Evolutionary conservation across 2,329 filamentous ascomycete species (phyloP).

Genomic region (Fusarium compactum): DNA sequence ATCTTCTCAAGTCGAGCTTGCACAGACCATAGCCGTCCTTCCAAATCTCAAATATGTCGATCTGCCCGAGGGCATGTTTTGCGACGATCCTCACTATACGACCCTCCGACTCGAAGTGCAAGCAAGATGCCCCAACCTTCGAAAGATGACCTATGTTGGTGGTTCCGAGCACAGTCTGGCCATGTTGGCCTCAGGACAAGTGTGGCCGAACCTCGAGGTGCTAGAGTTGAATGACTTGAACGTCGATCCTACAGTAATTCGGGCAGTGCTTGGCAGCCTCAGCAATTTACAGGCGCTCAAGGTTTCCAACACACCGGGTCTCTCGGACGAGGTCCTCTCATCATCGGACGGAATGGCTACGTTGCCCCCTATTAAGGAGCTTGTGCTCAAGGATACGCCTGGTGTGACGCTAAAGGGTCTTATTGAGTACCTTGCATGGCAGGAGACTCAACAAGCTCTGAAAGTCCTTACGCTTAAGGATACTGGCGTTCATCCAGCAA

Average conservation of each 20-base stretch:
- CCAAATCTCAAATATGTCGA: slow-evolving; percentile 91
- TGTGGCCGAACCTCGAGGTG: slow-evolving; percentile 79
- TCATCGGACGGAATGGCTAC: slow-evolving; percentile 73
- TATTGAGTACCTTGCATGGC: slow-evolving; percentile 72
- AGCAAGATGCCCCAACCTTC: slow-evolving; percentile 82
- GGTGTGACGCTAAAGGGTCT: slow-evolving; percentile 79
- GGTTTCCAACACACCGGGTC: slow-evolving; percentile 74
- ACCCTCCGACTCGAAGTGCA: slow-evolving; percentile 87
- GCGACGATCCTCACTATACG: slow-evolving; percentile 80
- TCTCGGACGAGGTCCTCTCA: slow-evolving; percentile 83
- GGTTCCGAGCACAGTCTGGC: slow-evolving; percentile 85
- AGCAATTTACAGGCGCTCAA: slow-evolving; percentile 78
- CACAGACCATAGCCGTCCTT: slow-evolving; percentile 85
- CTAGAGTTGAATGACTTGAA: slow-evolving; percentile 76
- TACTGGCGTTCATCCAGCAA: slow-evolving; percentile 75
- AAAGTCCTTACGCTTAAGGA: slow-evolving; percentile 76
- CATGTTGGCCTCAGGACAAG: slow-evolving; percentile 70
- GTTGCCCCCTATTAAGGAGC: slow-evolving; percentile 79
- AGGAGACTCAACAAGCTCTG: slow-evolving; percentile 70
- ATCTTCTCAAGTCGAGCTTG: slow-evolving; percentile 84
- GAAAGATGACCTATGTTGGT: slow-evolving; percentile 87
- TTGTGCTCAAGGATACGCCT: slow-evolving; percentile 78
- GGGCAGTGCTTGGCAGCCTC: slow-evolving; percentile 77
- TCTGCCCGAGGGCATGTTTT: slow-evolving; percentile 87
- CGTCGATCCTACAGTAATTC: slow-evolving; percentile 77